Evolutionary conservation across 768 basidiomycete species (phyloP), one percentile per base, ranked within the genome.

Genomic region (Panellus pusillus): DNA sequence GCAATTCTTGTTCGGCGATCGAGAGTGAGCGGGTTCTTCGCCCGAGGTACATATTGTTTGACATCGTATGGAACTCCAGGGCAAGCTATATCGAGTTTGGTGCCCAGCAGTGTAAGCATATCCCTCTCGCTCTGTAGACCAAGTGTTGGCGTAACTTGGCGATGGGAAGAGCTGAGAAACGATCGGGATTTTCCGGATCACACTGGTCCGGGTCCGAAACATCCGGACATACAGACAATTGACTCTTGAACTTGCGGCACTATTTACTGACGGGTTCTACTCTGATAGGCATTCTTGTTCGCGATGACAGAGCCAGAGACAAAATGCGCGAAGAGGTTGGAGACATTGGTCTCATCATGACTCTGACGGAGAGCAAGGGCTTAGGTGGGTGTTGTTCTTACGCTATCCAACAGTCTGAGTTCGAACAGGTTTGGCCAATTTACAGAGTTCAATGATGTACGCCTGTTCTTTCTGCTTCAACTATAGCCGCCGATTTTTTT

Each of bases 341-440:
- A 2, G 70, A 82, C 35, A 76, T 84, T 12, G 84, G 83, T 7
- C 52, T 82, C 9, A 79, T 87, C 18, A 70, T 87, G 68, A 85
- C 84, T 2, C 55, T 85, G 6, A 80, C 81, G 61, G 82, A 86
- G 39, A 82, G 79, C 73, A 86, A 86, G 67, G 85, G 85, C 0
- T 67, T 86, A 5, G 32, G 32, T 35, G 32, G 14, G 32, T 35
- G 24, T 24, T 24, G 24, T 24, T 24, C 24, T 24, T 6, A 24
- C 24, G 24, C 24, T 24, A 24, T 24, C 24, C 24, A 6, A 24
- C 24, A 6, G 24, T 24, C 6, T 6, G 24, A 24, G 24, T 2
- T 24, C 24, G 24, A 24, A 24, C 24, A 24, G 24, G 24, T 35
- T 14, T 35, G 32, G 8, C 3, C 32, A 7, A 35, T 35, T 35